Conservation (phyloP, 1,139 yeast species). For the Yamadazyma sp. region DNA sequence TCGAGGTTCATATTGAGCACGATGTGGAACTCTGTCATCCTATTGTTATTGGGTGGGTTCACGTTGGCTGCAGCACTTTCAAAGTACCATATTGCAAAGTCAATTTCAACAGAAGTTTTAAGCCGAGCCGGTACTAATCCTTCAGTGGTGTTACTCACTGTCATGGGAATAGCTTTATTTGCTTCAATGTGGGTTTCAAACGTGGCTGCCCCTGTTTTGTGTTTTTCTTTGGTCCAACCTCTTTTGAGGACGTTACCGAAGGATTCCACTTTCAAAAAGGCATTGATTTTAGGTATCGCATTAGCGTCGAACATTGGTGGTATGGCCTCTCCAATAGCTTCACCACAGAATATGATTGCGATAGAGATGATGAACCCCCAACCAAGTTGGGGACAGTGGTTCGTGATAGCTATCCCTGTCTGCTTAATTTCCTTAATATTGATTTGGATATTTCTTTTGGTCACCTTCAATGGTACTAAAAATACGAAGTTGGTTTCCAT, state of each 20-base stretch:
- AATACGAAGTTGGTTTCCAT: constrained; percentile 48
- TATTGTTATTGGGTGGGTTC: constrained; percentile 88
- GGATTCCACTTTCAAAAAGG: constrained; percentile 60
- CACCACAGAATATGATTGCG: constrained; percentile 77
- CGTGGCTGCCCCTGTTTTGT: constrained; percentile 93
- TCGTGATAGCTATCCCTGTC: constrained; percentile 66
- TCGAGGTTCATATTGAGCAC: constrained; percentile 74
- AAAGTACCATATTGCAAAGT: constrained; percentile 84
- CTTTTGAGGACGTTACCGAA: constrained; percentile 61
- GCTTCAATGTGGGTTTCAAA: constrained; percentile 95
- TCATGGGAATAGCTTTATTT: constrained; percentile 83
- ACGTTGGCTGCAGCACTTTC: constrained; percentile 92
- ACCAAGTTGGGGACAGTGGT: constrained; percentile 80
- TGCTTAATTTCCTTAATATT: constrained; percentile 53
- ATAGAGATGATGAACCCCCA: constrained; percentile 65
- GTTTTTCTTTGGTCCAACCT: constrained; percentile 85
- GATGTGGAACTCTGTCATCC: constrained; percentile 95
- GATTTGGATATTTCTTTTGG: constrained; percentile 57
- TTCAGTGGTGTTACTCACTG: constrained; percentile 66
- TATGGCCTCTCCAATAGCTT: constrained; percentile 79
- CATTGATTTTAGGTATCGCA: constrained; percentile 70
- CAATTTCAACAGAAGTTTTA: constrained; percentile 76
- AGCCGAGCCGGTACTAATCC: constrained; percentile 88
- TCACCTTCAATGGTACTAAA: constrained; percentile 53
- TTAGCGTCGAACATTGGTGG: constrained; percentile 74